Percentiles rank a stretch among this genome's conserved stretches.
These are phyloP conservation scores for Euphrasia arctica DNA, from an alignment of 305 asterid species.

Conservation along the genomic window DNA sequence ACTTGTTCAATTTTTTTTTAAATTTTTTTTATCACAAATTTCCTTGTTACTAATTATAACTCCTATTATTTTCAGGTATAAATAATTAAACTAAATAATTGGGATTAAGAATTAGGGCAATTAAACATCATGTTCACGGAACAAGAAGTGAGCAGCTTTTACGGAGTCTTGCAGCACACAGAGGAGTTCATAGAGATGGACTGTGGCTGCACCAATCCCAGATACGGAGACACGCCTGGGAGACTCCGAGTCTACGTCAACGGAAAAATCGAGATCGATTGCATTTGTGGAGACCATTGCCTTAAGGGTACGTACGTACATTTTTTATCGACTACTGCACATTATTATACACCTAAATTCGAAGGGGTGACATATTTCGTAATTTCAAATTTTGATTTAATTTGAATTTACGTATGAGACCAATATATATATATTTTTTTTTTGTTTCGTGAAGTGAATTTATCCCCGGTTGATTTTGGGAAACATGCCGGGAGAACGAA, in stretches of 20 bases:
- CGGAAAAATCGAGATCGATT: conserved; percentile 40
- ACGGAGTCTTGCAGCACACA: conserved; percentile 23
- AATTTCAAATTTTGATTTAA: too few species aligned
- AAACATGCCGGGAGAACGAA: conserved; percentile 36
- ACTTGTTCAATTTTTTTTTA: too few species aligned
- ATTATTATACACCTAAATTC: too few species aligned
- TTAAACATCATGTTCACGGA: conserved; percentile 25
- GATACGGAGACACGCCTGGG: conserved; percentile 39
- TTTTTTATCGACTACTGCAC: too few species aligned
- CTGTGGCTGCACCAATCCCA: conserved; percentile 36
- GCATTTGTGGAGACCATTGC: conserved; percentile 29
- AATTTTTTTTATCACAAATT: background rate
- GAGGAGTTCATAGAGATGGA: conserved; percentile 29
- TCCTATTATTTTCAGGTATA: too few species aligned
- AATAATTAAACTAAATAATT: too few species aligned
- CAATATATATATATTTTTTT: too few species aligned
- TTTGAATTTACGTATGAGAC: too few species aligned
- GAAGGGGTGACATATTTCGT: too few species aligned
- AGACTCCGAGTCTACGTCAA: conserved; percentile 28
- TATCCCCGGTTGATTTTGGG: conserved; percentile 40
- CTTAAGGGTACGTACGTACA: conserved; percentile 8
- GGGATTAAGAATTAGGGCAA: too few species aligned
- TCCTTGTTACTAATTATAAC: background rate
- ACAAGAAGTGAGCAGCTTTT: conserved; percentile 23
- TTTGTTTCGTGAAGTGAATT: conserved; percentile 22